Evolutionary conservation across 257 asterid genomes (phyloP).

Genomic region (Fraxinus anomala): DNA sequence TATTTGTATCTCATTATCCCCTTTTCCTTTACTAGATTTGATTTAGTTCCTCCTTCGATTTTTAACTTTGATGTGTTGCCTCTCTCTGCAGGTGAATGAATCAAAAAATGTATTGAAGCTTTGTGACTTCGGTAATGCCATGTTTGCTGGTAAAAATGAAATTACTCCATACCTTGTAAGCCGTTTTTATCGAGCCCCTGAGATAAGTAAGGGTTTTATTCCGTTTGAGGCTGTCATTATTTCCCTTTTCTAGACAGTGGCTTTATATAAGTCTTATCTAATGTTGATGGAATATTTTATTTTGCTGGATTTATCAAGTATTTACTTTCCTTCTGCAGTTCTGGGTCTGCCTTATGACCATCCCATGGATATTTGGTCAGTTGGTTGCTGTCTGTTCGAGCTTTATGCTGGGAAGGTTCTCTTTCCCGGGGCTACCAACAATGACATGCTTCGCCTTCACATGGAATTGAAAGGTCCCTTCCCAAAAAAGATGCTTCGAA

Average conservation of each 20-base stretch:
- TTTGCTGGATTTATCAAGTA: conserved; percentile 6
- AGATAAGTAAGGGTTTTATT: conserved; percentile 69
- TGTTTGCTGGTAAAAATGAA: conserved; percentile 99
- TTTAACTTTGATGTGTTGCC: conserved; percentile 13
- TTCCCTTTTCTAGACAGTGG: not conserved
- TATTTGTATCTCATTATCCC: conserved; percentile 15
- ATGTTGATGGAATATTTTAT: not conserved
- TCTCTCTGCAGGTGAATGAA: conserved; percentile 72
- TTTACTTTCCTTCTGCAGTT: conserved; percentile 49
- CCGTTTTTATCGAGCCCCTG: conserved; percentile 98
- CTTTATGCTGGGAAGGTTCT: conserved; percentile 92
- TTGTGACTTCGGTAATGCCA: conserved; percentile 97
- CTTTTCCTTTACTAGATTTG: not conserved
- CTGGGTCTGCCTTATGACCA: conserved; percentile 90
- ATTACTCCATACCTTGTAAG: conserved; percentile 96
- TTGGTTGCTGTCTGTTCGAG: conserved; percentile 97
- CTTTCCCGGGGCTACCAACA: conserved; percentile 87
- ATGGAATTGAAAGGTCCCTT: conserved; percentile 94
- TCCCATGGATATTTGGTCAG: conserved; percentile 98
- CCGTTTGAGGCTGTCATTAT: conserved; percentile 40
- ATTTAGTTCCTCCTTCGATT: not conserved
- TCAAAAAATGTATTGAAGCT: conserved; percentile 89
- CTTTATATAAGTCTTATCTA: not conserved
- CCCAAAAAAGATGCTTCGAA: conserved; percentile 95
- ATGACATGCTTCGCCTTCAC: conserved; percentile 99